Conservation (phyloP, 768 basidiomycete genomes). For the Chalciporus chontae region DNA sequence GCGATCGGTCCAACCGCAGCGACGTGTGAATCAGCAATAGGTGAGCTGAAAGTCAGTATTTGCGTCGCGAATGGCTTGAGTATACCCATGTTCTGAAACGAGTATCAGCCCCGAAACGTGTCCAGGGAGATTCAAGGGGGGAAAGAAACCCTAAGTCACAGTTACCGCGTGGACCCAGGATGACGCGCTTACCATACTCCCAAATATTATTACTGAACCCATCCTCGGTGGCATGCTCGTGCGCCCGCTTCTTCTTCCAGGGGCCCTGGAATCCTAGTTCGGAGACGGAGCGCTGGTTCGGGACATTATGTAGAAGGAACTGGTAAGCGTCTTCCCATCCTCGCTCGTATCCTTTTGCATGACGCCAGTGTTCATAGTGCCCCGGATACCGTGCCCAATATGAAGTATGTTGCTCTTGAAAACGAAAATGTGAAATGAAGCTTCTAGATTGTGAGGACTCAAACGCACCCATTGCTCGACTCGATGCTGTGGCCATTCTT, state of each 20-base stretch:
- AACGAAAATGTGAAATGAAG: slow-evolving; percentile 10
- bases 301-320: slow-evolving; percentile 42
- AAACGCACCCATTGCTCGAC: slow-evolving; percentile 33
- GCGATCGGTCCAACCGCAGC: not conserved
- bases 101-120: not conserved
- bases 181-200: slow-evolving; percentile 54
- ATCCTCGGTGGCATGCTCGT: slow-evolving; percentile 41
- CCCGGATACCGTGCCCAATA: slow-evolving; percentile 51
- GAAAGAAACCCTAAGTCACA: not conserved
- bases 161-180: not conserved
- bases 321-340: slow-evolving; percentile 72
- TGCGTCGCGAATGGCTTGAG: slow-evolving; percentile 50
- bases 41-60: slow-evolving; percentile 32
- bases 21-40: slow-evolving; percentile 29
- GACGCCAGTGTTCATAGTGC: slow-evolving; percentile 64
- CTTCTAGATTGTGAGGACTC: slow-evolving; percentile 5
- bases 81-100: slow-evolving; percentile 56
- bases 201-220: slow-evolving; percentile 47
- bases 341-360: slow-evolving; percentile 56
- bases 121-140: not conserved
- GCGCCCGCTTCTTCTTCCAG: slow-evolving; percentile 48
- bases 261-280: slow-evolving; percentile 65
- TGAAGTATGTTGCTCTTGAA: slow-evolving; percentile 35
- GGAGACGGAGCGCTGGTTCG: slow-evolving; percentile 30
- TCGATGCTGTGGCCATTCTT: slow-evolving; percentile 29